Evolutionary conservation across 768 basidiomycete genomes (phyloP).

Genomic region (Pleurotus giganteus): DNA sequence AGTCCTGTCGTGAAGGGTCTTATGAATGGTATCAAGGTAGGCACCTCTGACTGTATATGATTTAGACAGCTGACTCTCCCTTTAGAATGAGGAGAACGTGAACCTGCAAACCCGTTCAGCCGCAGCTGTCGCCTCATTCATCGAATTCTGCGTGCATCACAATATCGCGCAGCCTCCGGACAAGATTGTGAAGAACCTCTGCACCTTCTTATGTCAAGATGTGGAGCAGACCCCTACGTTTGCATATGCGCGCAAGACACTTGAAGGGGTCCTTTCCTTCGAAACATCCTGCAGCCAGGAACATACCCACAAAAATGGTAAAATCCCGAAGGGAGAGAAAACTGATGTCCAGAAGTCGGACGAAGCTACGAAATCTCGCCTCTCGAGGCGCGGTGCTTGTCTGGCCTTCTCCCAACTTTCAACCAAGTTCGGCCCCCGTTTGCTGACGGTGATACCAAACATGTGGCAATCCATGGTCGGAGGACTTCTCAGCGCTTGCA

Average conservation of each 20-base stretch:
- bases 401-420: conserved; percentile 82
- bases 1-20: conserved; percentile 95
- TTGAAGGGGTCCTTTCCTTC: conserved; percentile 80
- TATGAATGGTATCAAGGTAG: conserved; percentile 96
- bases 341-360: conserved; percentile 41
- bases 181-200: conserved; percentile 96
- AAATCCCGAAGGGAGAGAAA: conserved; percentile 32
- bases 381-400: conserved; percentile 84
- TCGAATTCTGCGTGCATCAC: conserved; percentile 77
- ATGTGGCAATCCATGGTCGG: conserved; percentile 95
- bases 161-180: conserved; percentile 82
- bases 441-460: conserved; percentile 82
- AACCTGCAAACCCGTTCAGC: conserved; percentile 91
- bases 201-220: conserved; percentile 95
- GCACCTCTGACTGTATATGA: conserved; percentile 14
- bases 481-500: conserved; percentile 67
- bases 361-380: conserved; percentile 59
- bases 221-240: conserved; percentile 88
- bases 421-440: conserved; percentile 62
- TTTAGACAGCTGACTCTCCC: conserved; percentile 6
- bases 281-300: conserved; percentile 33
- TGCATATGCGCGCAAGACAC: conserved; percentile 54
- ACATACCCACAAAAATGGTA: conserved; percentile 25
- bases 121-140: conserved; percentile 79
- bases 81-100: conserved; percentile 81